Evolutionary conservation across 2,329 filamentous ascomycete species (phyloP), one percentile per base, ranked within the genome.

Genomic region (Cordyceps tenuipes): DNA sequence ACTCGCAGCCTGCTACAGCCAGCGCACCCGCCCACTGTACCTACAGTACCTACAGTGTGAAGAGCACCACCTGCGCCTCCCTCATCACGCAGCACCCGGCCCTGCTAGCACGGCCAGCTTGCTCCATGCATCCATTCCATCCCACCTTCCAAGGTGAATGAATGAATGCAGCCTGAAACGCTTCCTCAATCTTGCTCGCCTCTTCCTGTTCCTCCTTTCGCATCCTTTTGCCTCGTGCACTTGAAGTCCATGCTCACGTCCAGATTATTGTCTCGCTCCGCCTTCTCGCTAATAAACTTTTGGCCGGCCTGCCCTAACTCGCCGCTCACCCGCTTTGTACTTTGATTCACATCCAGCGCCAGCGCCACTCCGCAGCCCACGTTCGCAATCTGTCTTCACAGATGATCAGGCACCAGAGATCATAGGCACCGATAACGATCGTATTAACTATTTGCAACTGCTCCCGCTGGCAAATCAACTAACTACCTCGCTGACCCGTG

Each of bases 11-110:
- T 6, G 19, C 41, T 21, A 9, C 21, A 7, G 10, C 31, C 6
- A 2, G 29, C 50, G 12, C 39, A 10, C 39, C 15, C 17, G 5
- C 17, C 13, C 17, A 6, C 57, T 5, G 57, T 59, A 59, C 49
- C 19, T 34, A 59, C 57, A 59, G 57, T 59, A 59, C 49, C 19
- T 34, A 59, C 57, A 59, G 57, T 59, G 57, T 53, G 57, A 59
- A 52, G 36, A 26, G 15, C n/a, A n/a, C 13, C 10, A 44, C 21
- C 21, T 29, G n/a, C 48, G 29, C 29, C 29, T 21, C 48, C 48
- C 39, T 10, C 39, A 29, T 59, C 17, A 39, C 56, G 12, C 46
- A 44, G 21, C 39, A 10, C 29, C 3, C 6, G 8, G 8, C 41
- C 13, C 29, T 59, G 8, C 48, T 52, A n/a, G 47, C 19, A 34